Evolutionary conservation across 2,329 filamentous ascomycete species (phyloP), one percentile per base, ranked within the genome.

Genomic region (Tolypocladium tropicale): DNA sequence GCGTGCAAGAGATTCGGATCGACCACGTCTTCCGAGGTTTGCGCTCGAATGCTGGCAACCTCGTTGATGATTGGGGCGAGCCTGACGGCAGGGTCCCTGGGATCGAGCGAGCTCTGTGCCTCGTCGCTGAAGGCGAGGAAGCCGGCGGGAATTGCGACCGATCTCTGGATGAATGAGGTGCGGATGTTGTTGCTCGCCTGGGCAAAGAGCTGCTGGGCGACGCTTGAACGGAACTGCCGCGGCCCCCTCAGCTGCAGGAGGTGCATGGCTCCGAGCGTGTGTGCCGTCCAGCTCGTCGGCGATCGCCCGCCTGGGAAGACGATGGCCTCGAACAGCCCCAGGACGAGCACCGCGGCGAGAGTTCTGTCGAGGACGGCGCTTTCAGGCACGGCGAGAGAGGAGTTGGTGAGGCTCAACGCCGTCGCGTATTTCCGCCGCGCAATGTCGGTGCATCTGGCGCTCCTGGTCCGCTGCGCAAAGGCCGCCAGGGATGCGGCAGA

Each of bases 271-370:
- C 64, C 65, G 14, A 61, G 39, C 2, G 61, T 63, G 23, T 67
- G 65, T 7, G 62, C 60, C 5, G 62, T 63, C 64, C 64, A 67
- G 53, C 59, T 64, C 6, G 64, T 61, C 1, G 63, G 61, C 6
- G 63, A 61, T 36, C 59, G 57, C n/a, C 57, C 56, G 2, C 59
- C 64, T 16, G 53, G 56, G 32, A 66, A 66, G 5, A 65, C 59
- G 30, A 64, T 60, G n/a, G 63, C 63, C 36, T 67, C 65, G 39
- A 66, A 67, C 11, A 65, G 56, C 11, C 62, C 65, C n/a, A 67
- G 55, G 2, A 66, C 56, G 10, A 67, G 56, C n/a, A 67, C 64
- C 4, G 63, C 61, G 10, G 60, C 64, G 2, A 67, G 60, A 0
- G 64, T 67, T 7, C 58, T 54, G 43, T 67, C 64, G 16, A 63